Evolutionary conservation across 768 basidiomycete species (phyloP), one percentile per base, ranked within the genome.

Genomic region (Boletus tomentosulus): DNA sequence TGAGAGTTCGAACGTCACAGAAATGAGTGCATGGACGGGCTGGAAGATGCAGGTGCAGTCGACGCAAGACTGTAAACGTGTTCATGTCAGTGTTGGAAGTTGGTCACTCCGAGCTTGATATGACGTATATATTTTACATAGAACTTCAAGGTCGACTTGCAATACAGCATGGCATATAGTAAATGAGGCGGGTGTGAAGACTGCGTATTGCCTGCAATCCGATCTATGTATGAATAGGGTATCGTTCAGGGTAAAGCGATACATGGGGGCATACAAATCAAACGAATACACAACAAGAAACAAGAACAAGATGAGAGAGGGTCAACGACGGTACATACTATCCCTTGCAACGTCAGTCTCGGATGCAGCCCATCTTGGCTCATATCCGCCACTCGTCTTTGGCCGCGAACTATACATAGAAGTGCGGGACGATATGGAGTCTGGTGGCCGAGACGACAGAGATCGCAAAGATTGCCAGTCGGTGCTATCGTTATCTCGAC

Each of bases 341-440:
- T 63, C 55, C 6, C 28, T 57, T 15, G 37, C 3, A 28, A 68
- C 50, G 22, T 68, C 63, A 19, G 51, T 51, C 44, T 67, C 65
- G 16, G 67, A 61, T 3, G 45, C 34, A 15, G 64, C 62, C 64
- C 66, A 71, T 57, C 68, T 51, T 30, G 33, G 54, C 11, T 56
- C 53, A 48, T 57, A 51, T n/a, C 39, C 54, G 13, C 34, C 15
- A 28, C 38, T 50, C 39, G 51, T 12, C 13, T 19, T 52, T 9
- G 54, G 33, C 24, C 57, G 37, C 7, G 48, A 31, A 22, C n/a
- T 7, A 24, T 27, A 52, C 44, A 34, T 38, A 3, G 10, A 15
- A 12, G 46, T 28, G 5, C 65, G 53, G 10, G 55, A 30, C 53
- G 53, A 15, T n/a, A 5, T 7, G n/a, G 27, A 2, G 34, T 50